Conservation (phyloP, 208 protist species). For the Wallacemonas sp. region DNA sequence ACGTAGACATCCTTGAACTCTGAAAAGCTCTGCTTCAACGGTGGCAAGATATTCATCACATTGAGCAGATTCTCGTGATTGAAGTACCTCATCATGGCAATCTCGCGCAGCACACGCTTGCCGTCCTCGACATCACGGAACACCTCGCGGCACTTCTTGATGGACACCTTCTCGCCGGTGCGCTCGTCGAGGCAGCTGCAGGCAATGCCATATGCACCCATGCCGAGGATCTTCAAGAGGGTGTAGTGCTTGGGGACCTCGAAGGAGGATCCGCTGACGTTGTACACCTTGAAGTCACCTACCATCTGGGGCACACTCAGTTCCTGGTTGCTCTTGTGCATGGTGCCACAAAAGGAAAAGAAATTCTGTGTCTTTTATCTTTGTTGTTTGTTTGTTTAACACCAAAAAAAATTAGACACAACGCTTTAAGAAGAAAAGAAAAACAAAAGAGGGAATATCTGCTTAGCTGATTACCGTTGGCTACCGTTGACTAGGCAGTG, state of each 20-base stretch:
- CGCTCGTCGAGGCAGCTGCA: conserved; percentile 87
- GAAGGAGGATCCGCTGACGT: conserved; percentile 76
- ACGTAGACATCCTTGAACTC: conserved; percentile 95
- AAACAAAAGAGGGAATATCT: background rate
- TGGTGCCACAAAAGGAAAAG: conserved; percentile 4
- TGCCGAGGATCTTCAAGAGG: conserved; percentile 89
- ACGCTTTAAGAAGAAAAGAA: conserved; percentile 8
- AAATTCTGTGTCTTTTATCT: conserved; percentile 1
- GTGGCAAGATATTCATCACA: conserved; percentile 93
- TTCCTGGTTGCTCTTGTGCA: conserved; percentile 89
- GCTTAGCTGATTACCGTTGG: too few relatives aligned
- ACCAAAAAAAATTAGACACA: too few relatives aligned
- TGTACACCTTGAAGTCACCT: conserved; percentile 86
- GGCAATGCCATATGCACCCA: conserved; percentile 96
- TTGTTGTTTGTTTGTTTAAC: conserved; percentile 3
- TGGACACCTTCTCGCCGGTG: conserved; percentile 84
- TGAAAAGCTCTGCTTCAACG: conserved; percentile 77
- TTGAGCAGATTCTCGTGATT: conserved; percentile 92
- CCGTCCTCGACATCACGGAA: conserved; percentile 92
- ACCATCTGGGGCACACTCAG: conserved; percentile 76
- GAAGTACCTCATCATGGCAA: conserved; percentile 93
- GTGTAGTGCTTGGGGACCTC: conserved; percentile 82
- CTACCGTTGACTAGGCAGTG: too few relatives aligned
- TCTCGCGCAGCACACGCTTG: conserved; percentile 90
- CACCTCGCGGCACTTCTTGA: conserved; percentile 89